A percentile compares a stretch with the other conserved stretches of the same genome.
Conservation (phyloP, 1,284 basidiomycete species). For the Cryptococcus sp. region DNA sequence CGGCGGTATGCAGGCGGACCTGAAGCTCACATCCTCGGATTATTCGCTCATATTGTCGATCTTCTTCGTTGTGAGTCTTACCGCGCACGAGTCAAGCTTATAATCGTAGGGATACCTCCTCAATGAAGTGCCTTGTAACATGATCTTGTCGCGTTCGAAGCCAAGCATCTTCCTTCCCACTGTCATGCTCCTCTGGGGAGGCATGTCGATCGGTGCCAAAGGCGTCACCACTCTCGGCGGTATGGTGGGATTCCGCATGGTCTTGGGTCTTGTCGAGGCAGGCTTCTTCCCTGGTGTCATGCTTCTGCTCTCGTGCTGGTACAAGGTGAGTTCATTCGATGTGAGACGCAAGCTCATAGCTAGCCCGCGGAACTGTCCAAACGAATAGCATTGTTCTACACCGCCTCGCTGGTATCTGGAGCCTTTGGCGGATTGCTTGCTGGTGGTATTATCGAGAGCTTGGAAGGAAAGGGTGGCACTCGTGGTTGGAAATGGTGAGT, state of each 20-base stretch:
- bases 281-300: conserved; percentile 50
- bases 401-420: conserved; percentile 43
- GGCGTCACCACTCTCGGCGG: conserved; percentile 46
- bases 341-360: background rate
- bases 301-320: conserved; percentile 46
- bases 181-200: conserved; percentile 47
- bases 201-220: conserved; percentile 46
- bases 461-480: conserved; percentile 33
- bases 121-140: conserved; percentile 52
- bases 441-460: conserved; percentile 39
- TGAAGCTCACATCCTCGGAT: conserved; percentile 43
- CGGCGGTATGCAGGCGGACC: conserved; percentile 51
- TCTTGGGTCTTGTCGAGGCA: conserved; percentile 51
- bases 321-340: conserved; percentile 28
- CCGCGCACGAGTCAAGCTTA: background rate
- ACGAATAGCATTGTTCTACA: conserved; percentile 43
- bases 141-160: conserved; percentile 47
- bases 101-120: conserved; percentile 50
- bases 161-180: conserved; percentile 48
- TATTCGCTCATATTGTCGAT: conserved; percentile 51
- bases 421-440: conserved; percentile 50
- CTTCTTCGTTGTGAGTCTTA: conserved; percentile 46
- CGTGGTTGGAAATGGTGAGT: conserved; percentile 47
- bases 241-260: conserved; percentile 51
- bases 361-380: conserved; percentile 49